Evolutionary conservation across 805 yeast genomes (phyloP).

Genomic region (Barnettozyma botsteinii): DNA sequence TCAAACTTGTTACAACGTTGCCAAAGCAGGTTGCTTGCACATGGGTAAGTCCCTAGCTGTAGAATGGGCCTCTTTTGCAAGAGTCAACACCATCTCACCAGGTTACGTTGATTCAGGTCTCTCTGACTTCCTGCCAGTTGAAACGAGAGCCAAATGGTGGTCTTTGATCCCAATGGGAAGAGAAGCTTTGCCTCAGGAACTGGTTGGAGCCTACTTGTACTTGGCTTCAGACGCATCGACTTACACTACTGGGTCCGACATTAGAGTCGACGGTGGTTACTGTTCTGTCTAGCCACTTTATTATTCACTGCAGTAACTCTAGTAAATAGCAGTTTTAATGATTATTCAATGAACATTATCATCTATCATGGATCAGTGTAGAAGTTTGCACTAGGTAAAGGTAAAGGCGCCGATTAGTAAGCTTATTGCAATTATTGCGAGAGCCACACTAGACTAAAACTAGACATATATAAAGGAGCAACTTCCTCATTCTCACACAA

Average conservation of each 20-base stretch:
- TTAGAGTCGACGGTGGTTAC: slow-evolving; percentile 80
- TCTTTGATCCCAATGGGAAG: slow-evolving; percentile 61
- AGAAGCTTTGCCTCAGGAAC: slow-evolving; percentile 65
- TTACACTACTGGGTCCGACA: slow-evolving; percentile 73
- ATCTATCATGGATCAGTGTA: too few relatives aligned
- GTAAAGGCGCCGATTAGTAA: too few relatives aligned
- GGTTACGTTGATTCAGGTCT: slow-evolving; percentile 79
- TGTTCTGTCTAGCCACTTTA: too few relatives aligned
- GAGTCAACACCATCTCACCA: slow-evolving; percentile 81
- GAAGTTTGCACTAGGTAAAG: too few relatives aligned
- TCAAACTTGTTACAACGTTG: slow-evolving; percentile 83
- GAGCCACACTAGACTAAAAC: too few relatives aligned
- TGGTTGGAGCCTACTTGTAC: slow-evolving; percentile 78
- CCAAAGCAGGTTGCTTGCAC: slow-evolving; percentile 79
- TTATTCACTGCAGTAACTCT: too few relatives aligned
- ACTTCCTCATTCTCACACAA: too few relatives aligned
- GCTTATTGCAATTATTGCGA: too few relatives aligned
- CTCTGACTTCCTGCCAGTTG: slow-evolving; percentile 41
- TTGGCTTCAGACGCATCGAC: slow-evolving; percentile 78
- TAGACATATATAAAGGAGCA: too few relatives aligned
- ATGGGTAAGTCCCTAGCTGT: slow-evolving; percentile 73
- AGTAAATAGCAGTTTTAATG: too few relatives aligned
- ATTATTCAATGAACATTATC: too few relatives aligned
- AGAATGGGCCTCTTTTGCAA: slow-evolving; percentile 81
- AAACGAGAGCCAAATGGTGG: slow-evolving; percentile 44